A percentile compares a stretch with the other conserved stretches of the same genome.
Evolutionary conservation across 2,329 filamentous ascomycete genomes (phyloP).

Genomic region (Fusarium fracticaudum): DNA sequence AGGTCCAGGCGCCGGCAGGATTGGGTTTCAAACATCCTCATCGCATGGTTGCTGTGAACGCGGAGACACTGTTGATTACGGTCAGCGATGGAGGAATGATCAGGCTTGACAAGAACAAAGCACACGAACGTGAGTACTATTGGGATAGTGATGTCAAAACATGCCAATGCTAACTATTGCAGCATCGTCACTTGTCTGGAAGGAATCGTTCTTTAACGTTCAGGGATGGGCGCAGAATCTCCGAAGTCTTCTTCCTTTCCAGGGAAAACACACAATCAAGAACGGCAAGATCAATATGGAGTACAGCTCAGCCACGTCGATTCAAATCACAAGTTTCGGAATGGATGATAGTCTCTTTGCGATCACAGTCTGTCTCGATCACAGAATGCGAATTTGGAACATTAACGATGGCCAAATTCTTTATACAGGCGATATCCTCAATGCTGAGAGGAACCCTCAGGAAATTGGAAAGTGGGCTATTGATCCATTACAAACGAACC

Average conservation of each 20-base stretch:
- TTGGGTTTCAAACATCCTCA: slow-evolving; percentile 83
- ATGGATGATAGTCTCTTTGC: slow-evolving; percentile 62
- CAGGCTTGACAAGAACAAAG: slow-evolving; percentile 69
- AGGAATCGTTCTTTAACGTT: slow-evolving; percentile 77
- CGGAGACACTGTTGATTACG: slow-evolving; percentile 80
- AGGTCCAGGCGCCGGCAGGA: slow-evolving; percentile 76
- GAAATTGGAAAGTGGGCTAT: slow-evolving; percentile 79
- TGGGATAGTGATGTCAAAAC: neutral
- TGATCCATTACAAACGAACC: slow-evolving; percentile 79
- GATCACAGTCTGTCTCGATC: slow-evolving; percentile 89
- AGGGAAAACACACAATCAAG: slow-evolving; percentile 69
- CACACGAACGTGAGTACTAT: slow-evolving; percentile 55
- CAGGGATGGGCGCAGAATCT: slow-evolving; percentile 76
- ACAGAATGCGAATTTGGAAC: slow-evolving; percentile 91
- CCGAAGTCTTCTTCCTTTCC: slow-evolving; percentile 73
- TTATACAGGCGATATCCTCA: slow-evolving; percentile 80
- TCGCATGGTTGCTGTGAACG: slow-evolving; percentile 77
- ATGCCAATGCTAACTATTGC: slow-evolving; percentile 2
- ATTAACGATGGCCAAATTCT: slow-evolving; percentile 81
- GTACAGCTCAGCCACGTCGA: slow-evolving; percentile 72
- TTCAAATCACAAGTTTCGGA: slow-evolving; percentile 63
- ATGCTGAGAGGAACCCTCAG: slow-evolving; percentile 71
- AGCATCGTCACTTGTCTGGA: slow-evolving; percentile 61
- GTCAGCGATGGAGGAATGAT: slow-evolving; percentile 83
- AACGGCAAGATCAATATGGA: slow-evolving; percentile 74